Conservation (phyloP, 1,284 basidiomycete species). For the Pascua sp. region DNA sequence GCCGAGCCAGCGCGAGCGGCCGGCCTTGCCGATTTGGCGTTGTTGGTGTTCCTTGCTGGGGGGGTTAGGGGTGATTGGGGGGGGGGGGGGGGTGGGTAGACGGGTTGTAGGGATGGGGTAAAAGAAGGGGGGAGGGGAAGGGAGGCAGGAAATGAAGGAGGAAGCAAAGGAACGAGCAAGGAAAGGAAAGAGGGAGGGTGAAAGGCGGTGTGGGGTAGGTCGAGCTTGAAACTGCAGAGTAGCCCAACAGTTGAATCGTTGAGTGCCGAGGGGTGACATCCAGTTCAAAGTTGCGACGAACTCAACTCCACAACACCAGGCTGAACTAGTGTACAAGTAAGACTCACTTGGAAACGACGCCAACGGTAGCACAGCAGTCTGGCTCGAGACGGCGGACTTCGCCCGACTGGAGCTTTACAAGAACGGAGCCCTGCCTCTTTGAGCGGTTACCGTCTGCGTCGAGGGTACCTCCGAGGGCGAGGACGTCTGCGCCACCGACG, state of each 20-base stretch:
- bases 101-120: too few species aligned
- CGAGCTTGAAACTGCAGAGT: too few species aligned
- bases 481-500: slow-evolving; percentile 38
- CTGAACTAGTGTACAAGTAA: not conserved
- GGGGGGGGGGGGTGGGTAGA: too few species aligned
- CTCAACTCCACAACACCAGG: not conserved
- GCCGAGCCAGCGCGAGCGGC: slow-evolving; percentile 83
- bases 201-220: too few species aligned
- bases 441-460: slow-evolving; percentile 21
- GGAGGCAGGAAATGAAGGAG: not conserved
- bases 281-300: not conserved
- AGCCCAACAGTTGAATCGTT: too few species aligned
- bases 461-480: slow-evolving; percentile 35
- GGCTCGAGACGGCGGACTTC: slow-evolving; percentile 84
- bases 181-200: too few species aligned
- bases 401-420: slow-evolving; percentile 84
- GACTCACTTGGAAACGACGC: slow-evolving; percentile 77
- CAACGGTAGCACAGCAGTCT: slow-evolving; percentile 83
- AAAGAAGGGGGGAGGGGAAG: too few species aligned
- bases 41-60: slow-evolving; percentile 73
- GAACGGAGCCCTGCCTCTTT: slow-evolving; percentile 47
- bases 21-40: slow-evolving; percentile 83
- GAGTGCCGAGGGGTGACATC: not conserved
- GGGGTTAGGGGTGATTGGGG: not conserved
- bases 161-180: not conserved